Base-by-base conservation (phyloP, 306 rosid genomes). In the Fagus sylvatica region DNA sequence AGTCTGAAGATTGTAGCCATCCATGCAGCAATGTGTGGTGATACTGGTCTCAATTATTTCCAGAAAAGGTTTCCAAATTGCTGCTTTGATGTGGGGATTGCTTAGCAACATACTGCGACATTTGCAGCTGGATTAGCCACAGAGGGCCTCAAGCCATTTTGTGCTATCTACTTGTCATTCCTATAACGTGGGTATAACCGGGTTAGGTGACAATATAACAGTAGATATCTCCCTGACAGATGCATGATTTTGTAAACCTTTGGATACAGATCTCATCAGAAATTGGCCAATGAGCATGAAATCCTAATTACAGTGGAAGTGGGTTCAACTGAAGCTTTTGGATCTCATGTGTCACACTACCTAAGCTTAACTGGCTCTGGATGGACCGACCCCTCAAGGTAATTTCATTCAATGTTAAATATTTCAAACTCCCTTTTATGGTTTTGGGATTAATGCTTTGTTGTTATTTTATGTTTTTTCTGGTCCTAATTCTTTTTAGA, bases 11-110 rank as follows among this genome's bases (percentile, higher is more conserved):
- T 94, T 34, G 97, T 94, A 46, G 98, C 91, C 16, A 92, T 94
- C 76, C 98, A 94, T 68, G 98, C 98, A 39, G 98, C 98, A 74
- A 94, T 94, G 98, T 97, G 97, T 34, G 93, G 95, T 39, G 98
- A 95, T 4, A 94, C 98, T 6, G 98, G 97, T 76, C 90, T 94
- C 61, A 89, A 92, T 73, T 90, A 92, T 79, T 94, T 94, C 87
- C 97, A 88, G 74, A 94, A 94, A 74, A 88, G 8, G 78, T 94
- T 90, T 54, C 98, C 98, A 1, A 86, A 92, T 0, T 95, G 97
- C 30, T 92, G 97, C 85, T 92, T 94, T 19, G 98, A 94, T 39
- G 97, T 90, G 39, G 98, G 97, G 79, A 94, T 94, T 39, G 97
- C 97, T 6, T 97, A 94, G 87, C 98, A 92, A 69, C 98, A 94